Evolutionary conservation across 2,329 filamentous ascomycete genomes (phyloP).

Genomic region (Coniochaeta ligniaria): DNA sequence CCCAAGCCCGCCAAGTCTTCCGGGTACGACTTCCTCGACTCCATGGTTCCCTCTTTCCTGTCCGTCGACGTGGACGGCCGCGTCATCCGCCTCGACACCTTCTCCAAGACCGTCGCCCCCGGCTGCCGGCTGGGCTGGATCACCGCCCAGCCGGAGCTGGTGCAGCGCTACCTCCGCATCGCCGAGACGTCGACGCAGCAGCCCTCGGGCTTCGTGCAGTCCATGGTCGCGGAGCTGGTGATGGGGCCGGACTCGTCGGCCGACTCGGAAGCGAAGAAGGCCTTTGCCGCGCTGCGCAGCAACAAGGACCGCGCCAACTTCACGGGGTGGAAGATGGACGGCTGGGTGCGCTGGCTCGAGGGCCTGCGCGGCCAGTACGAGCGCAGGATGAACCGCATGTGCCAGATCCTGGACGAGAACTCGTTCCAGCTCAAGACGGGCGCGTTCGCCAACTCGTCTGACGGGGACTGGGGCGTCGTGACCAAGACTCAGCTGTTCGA

Average conservation of each 20-base stretch:
- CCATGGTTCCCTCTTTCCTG: slow-evolving; percentile 75
- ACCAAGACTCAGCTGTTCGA: slow-evolving; percentile 67
- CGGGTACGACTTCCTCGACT: slow-evolving; percentile 75
- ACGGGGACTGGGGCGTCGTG: slow-evolving; percentile 66
- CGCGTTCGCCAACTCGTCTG: slow-evolving; percentile 30
- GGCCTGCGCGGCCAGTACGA: slow-evolving; percentile 81
- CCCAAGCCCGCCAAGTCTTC: slow-evolving; percentile 28
- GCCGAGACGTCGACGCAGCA: slow-evolving; percentile 74
- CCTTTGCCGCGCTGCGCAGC: slow-evolving; percentile 35
- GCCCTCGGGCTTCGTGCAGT: slow-evolving; percentile 82
- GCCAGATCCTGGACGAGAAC: slow-evolving; percentile 61
- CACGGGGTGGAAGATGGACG: slow-evolving; percentile 67
- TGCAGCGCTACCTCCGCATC: slow-evolving; percentile 62
- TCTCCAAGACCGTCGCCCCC: slow-evolving; percentile 87
- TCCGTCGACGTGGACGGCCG: slow-evolving; percentile 78
- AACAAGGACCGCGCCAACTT: slow-evolving; percentile 38
- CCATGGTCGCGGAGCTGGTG: slow-evolving; percentile 67
- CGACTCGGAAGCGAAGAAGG: slow-evolving; percentile 30
- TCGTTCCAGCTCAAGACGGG: slow-evolving; percentile 58
- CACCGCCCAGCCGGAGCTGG: slow-evolving; percentile 70
- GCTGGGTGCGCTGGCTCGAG: slow-evolving; percentile 88
- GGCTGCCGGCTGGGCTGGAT: slow-evolving; percentile 89
- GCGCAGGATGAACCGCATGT: slow-evolving; percentile 76
- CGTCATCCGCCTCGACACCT: slow-evolving; percentile 85
- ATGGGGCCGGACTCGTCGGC: slow-evolving; percentile 55